These are phyloP conservation scores for Butyriboletus appendiculatus DNA, from an alignment of 1,284 basidiomycete species.

Conservation along the genomic window DNA sequence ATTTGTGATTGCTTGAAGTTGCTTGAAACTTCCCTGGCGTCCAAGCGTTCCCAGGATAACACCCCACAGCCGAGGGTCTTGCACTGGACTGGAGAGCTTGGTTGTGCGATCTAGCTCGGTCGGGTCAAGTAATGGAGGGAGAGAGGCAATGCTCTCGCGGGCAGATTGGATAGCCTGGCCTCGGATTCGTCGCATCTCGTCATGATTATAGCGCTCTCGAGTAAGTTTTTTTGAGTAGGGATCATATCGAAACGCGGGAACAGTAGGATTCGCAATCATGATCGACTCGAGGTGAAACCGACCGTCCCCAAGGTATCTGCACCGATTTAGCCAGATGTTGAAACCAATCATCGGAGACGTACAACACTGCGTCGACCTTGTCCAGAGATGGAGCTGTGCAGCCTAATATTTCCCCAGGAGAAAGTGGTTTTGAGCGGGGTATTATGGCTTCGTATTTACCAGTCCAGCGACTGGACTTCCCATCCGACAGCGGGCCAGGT, in stretches of 20 bases:
- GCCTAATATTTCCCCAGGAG: slow-evolving; percentile 95
- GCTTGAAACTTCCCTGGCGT: slow-evolving; percentile 90
- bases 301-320: slow-evolving; percentile 96
- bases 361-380: slow-evolving; percentile 88
- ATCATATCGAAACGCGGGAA: slow-evolving; percentile 97
- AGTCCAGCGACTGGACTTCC: slow-evolving; percentile 44
- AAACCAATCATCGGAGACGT: slow-evolving; percentile 32
- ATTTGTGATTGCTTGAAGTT: slow-evolving; percentile 83
- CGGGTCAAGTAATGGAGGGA: slow-evolving; percentile 13
- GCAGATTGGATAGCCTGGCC: slow-evolving; percentile 81
- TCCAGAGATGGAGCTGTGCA: slow-evolving; percentile 90
- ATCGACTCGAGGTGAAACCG: slow-evolving; percentile 98
- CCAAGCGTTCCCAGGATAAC: slow-evolving; percentile 96
- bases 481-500: slow-evolving; percentile 1
- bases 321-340: slow-evolving; percentile 15
- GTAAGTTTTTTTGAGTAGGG: slow-evolving; percentile 98
- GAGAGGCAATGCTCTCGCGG: slow-evolving; percentile 56
- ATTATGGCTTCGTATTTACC: slow-evolving; percentile 80
- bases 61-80: slow-evolving; percentile 66
- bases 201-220: slow-evolving; percentile 89
- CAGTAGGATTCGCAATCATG: slow-evolving; percentile 98
- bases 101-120: background rate
- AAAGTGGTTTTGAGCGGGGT: slow-evolving; percentile 91
- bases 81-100: background rate
- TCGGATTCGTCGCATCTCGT: slow-evolving; percentile 79